These are phyloP conservation scores for Cyclocybe cylindracea DNA, from an alignment of 768 basidiomycete genomes.

Conservation along the genomic window DNA sequence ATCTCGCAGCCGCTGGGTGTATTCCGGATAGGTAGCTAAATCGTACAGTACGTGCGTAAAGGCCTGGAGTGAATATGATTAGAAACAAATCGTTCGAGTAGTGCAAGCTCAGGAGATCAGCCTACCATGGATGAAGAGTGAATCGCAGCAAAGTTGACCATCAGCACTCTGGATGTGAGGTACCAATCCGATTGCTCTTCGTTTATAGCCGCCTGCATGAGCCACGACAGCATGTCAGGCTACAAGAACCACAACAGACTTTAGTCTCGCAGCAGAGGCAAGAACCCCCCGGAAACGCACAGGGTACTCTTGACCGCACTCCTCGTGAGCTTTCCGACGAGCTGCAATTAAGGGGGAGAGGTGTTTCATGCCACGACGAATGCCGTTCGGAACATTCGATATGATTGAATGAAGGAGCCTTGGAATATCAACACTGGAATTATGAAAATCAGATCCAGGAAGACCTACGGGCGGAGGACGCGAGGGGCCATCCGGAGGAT, in stretches of 20 bases:
- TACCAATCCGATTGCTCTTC: constrained; percentile 14
- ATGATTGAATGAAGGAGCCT: no score
- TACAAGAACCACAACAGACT: constrained; percentile 11
- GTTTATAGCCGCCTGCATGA: constrained; percentile 23
- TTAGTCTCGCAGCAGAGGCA: neutral
- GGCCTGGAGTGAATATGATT: constrained; percentile 19
- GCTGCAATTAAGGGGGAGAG: no score
- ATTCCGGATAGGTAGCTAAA: constrained; percentile 35
- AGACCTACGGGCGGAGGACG: constrained; percentile 13
- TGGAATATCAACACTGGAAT: no score
- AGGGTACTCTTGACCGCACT: no score
- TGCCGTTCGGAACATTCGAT: no score
- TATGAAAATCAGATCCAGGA: neutral
- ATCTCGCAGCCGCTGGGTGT: constrained; percentile 34
- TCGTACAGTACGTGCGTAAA: constrained; percentile 35
- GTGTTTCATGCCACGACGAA: no score
- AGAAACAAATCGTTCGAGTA: neutral
- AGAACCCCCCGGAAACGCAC: no score
- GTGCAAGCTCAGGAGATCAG: neutral
- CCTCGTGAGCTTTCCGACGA: no score
- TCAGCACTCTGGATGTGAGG: constrained; percentile 19
- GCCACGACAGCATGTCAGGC: constrained; percentile 20
- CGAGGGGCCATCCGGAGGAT: constrained; percentile 12
- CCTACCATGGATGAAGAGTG: constrained; percentile 25
- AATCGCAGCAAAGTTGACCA: constrained; percentile 27